Conservation (phyloP, 371 early-diverging fungal genomes). For the Capillidium rhysosporum region DNA sequence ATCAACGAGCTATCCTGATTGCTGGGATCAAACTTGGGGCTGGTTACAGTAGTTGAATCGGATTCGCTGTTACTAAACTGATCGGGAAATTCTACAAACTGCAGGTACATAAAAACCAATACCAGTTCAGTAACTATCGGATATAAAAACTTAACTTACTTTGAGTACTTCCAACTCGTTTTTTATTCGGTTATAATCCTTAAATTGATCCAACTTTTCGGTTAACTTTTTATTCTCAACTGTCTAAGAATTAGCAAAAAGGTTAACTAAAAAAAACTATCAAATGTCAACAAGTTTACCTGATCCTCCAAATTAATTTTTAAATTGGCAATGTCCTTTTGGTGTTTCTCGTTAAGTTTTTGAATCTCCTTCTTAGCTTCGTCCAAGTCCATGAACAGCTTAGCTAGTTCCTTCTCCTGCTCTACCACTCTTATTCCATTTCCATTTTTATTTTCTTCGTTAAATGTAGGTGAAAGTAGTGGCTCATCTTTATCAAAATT, state of each 20-base stretch:
- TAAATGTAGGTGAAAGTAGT: no score
- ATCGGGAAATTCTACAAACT: constrained; percentile 12
- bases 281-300: no score
- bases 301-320: no score
- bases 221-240: constrained; percentile 12
- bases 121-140: not conserved
- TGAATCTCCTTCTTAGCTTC: constrained; percentile 55
- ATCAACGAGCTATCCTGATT: not conserved
- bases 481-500: not conserved
- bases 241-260: constrained; percentile 5
- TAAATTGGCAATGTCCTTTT: not conserved
- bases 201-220: constrained; percentile 22
- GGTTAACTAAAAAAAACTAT: no score
- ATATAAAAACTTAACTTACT: constrained; percentile 14
- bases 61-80: not conserved
- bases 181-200: constrained; percentile 70
- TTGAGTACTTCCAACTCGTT: constrained; percentile 70
- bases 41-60: not conserved
- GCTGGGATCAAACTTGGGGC: no score
- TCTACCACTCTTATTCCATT: constrained; percentile 14
- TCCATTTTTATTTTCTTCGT: not conserved
- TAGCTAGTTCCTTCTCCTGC: constrained; percentile 41
- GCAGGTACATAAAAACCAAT: not conserved
- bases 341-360: not conserved
- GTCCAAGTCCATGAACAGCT: constrained; percentile 36